Evolutionary conservation across 257 asterid species (phyloP), one percentile per base, ranked within the genome.

Genomic region (Solanum habrochaites): DNA sequence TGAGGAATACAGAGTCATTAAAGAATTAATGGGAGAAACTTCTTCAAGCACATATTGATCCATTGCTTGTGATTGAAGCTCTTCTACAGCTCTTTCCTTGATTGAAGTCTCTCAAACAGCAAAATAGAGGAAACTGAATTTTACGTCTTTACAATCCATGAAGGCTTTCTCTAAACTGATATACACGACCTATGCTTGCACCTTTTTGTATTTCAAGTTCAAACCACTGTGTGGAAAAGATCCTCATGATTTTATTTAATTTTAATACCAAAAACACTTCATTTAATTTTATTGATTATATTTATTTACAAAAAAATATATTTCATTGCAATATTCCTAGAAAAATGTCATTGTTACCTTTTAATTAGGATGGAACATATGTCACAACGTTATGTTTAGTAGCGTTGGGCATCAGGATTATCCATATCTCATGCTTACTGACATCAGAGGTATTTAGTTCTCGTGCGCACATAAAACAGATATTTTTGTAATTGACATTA

Each of bases 61-160:
- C 95, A 91, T 94, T 1, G 98, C 95, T 84, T 94, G 97, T 56
- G 98, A 89, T 2, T 94, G 87, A 40, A 97, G 89, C 56, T 94
- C 96, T 12, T 94, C 94, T 83, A 94, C 96, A 39, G 96, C 94
- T 91, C 91, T 95, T 15, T 95, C 98, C 2, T 93, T 96, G n/a
- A 13, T 14, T 73, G 20, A 47, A 47, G 3, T 47, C 60, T 15
- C 60, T 49, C 60, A 15, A 49, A 49, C 60, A 11, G 29, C 8
- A 43, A 91, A 42, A 66, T 31, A 35, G n/a, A 78, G 7, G n/a
- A n/a, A 64, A 77, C 43, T 49, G 35, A 42, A 40, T 42, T 40
- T 15, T 12, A 45, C 3, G 8, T 8, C 8, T 39, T 73, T 66
- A 37, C 31, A 73, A 73, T 73, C 18, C 3, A 15, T 73, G 52